phyloP scores from a whole-genome alignment of 306 rosid species.

The Medicago lupulina region DNA sequence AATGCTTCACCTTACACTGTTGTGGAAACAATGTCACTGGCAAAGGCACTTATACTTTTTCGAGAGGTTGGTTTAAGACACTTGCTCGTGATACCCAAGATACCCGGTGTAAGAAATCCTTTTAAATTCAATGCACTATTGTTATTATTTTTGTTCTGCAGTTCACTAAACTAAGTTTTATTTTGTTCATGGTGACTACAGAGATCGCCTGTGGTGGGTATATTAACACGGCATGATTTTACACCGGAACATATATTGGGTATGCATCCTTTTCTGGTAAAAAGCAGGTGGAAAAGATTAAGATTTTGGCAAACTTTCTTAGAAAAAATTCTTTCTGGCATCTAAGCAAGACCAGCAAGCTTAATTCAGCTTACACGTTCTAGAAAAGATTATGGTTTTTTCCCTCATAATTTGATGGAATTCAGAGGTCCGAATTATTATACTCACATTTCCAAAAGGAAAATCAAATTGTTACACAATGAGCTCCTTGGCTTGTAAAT shows the following conservation, averaged over 20 bases:
- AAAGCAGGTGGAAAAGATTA: constrained; percentile 75
- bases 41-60: constrained; percentile 81
- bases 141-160: neutral
- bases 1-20: constrained; percentile 93
- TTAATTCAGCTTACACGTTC: constrained; percentile 33
- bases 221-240: constrained; percentile 90
- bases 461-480: neutral
- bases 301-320: constrained; percentile 53
- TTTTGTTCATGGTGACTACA: constrained; percentile 55
- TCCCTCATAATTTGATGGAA: constrained; percentile 11
- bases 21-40: constrained; percentile 89
- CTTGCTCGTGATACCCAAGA: constrained; percentile 86
- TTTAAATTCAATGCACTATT: no score
- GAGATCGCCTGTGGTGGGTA: constrained; percentile 83
- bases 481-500: constrained; percentile 4
- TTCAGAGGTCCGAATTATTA: constrained; percentile 20
- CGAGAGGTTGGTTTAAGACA: constrained; percentile 90
- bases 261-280: constrained; percentile 71
- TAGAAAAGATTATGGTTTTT: no score
- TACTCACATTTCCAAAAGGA: neutral
- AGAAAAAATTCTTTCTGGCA: constrained; percentile 25
- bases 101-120: constrained; percentile 55
- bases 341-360: constrained; percentile 31
- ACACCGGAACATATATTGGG: constrained; percentile 82
- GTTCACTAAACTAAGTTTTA: constrained; percentile 13